Conservation (phyloP, 2,329 filamentous ascomycete species). For the Aspergillus alliaceus region DNA sequence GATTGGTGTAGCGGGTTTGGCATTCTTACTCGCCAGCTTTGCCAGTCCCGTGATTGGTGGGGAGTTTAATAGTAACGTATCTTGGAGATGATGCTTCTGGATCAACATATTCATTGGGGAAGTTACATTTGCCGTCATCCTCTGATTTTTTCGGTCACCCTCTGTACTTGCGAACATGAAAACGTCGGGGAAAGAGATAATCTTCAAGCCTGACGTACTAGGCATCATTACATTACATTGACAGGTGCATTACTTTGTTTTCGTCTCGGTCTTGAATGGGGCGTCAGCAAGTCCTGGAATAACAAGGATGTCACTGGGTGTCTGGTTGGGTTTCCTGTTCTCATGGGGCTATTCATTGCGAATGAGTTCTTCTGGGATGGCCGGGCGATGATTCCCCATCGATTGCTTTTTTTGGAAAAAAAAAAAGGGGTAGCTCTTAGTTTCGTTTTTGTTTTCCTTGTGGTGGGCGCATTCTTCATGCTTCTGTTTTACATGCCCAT, state of each 20-base stretch:
- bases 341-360: neutral
- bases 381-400: neutral
- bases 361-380: neutral
- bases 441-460: constrained; percentile 6
- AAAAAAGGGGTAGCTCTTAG: neutral
- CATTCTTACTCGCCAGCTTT: neutral
- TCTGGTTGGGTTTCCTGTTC: neutral
- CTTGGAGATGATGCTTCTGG: constrained; percentile 45
- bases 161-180: neutral
- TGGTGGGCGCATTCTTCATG: neutral
- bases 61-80: neutral
- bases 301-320: neutral
- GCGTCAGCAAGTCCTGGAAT: neutral
- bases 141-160: constrained; percentile 1
- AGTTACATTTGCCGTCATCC: constrained; percentile 14
- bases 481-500: neutral
- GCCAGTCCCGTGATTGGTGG: constrained; percentile 1
- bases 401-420: neutral
- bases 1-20: neutral
- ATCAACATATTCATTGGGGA: constrained; percentile 40
- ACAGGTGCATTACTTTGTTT: neutral
- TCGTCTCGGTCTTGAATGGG: neutral
- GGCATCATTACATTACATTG: neutral
- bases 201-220: neutral
- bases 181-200: neutral